Evolutionary conservation across 305 asterid species (phyloP).

Genomic region (Galium porrigens): DNA sequence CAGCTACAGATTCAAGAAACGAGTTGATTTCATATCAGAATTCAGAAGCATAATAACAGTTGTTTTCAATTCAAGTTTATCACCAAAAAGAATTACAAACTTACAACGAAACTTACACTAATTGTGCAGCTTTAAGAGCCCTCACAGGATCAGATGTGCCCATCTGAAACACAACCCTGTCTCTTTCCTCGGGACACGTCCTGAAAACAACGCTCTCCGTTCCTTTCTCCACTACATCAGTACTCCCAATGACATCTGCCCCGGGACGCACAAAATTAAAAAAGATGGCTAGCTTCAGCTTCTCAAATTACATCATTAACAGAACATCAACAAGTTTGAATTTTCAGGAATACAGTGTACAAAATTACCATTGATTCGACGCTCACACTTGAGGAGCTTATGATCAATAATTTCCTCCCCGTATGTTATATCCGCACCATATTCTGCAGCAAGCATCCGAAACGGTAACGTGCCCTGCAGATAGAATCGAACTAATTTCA

Average conservation of each 20-base stretch:
- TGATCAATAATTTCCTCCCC: conserved; percentile 93
- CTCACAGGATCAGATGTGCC: conserved; percentile 81
- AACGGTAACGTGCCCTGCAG: conserved; percentile 73
- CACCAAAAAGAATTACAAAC: not conserved
- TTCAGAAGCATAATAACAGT: not conserved
- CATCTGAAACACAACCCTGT: conserved; percentile 66
- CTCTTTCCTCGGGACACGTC: conserved; percentile 63
- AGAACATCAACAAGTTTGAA: not conserved
- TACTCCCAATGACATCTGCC: conserved; percentile 55
- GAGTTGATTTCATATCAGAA: not conserved
- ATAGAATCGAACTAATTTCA: not conserved
- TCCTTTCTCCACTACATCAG: conserved; percentile 72
- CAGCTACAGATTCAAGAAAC: not conserved
- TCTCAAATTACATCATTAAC: not conserved
- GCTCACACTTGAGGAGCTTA: conserved; percentile 68
- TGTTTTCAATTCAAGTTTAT: conserved; percentile 11
- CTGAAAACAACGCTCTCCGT: conserved; percentile 53
- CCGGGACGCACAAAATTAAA: conserved; percentile 1
- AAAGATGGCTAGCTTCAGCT: not conserved
- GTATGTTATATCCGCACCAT: conserved; percentile 70
- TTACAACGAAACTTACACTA: conserved; percentile 36
- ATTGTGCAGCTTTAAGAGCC: conserved; percentile 71
- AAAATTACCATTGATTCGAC: conserved; percentile 45
- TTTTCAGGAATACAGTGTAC: not conserved
- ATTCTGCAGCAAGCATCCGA: conserved; percentile 68